These are phyloP conservation scores for Enterocytospora artemiae DNA, from an alignment of 371 early-diverging fungal species.

Conservation along the genomic window DNA sequence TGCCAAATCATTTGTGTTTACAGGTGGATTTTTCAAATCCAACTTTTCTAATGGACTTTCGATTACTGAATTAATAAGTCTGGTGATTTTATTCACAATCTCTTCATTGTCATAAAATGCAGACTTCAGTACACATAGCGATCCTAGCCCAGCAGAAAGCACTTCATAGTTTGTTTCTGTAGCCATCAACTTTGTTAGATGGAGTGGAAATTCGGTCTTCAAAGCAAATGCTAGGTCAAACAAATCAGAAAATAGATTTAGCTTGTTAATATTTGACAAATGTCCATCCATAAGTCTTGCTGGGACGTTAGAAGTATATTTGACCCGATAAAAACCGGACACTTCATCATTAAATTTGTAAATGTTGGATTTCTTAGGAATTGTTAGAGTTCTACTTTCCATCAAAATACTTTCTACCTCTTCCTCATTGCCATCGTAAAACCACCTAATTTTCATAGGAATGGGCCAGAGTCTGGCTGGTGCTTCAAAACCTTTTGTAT, in stretches of 20 bases:
- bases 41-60: background rate
- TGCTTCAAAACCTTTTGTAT: slow-evolving; percentile 65
- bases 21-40: background rate
- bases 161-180: slow-evolving; percentile 19
- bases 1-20: background rate
- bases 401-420: background rate
- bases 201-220: too few relatives aligned
- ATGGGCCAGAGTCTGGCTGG: slow-evolving; percentile 53
- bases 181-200: background rate
- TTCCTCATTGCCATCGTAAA: slow-evolving; percentile 62
- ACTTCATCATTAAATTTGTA: slow-evolving; percentile 9
- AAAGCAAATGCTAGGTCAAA: slow-evolving; percentile 11
- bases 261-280: background rate
- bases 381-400: background rate
- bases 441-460: slow-evolving; percentile 63
- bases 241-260: slow-evolving; percentile 6
- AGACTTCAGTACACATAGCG: background rate
- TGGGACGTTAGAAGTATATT: background rate
- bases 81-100: background rate
- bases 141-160: background rate
- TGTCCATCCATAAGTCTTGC: background rate
- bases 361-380: background rate
- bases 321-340: background rate
- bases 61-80: background rate
- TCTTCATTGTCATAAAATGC: slow-evolving; percentile 7